These are phyloP conservation scores for Cytospora mali DNA, from an alignment of 2,329 filamentous ascomycete species.

Conservation along the genomic window DNA sequence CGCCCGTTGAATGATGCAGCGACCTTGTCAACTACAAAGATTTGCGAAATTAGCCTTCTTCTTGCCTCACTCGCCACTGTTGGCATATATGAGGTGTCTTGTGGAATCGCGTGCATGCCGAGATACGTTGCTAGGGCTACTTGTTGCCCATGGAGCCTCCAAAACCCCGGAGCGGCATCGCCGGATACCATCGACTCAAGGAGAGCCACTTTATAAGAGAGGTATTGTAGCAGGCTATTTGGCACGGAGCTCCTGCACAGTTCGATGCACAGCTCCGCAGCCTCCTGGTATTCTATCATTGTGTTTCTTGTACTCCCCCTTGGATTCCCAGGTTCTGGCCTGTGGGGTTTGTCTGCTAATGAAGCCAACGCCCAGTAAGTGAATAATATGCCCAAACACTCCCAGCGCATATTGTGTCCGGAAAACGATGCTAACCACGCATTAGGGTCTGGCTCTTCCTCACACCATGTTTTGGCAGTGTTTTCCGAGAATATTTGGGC, in stretches of 20 bases:
- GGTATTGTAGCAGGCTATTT: conserved; percentile 44
- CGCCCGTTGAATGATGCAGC: conserved; percentile 55
- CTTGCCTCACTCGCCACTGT: conserved; percentile 42
- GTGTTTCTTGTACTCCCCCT: conserved; percentile 17
- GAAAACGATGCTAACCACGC: conserved; percentile 46
- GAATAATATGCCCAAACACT: conserved; percentile 46
- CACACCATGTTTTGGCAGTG: conserved; percentile 40
- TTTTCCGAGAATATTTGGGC: conserved; percentile 43
- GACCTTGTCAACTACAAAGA: conserved; percentile 53
- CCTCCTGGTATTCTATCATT: conserved; percentile 36
- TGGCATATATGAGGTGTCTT: conserved; percentile 35
- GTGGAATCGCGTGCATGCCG: conserved; percentile 38
- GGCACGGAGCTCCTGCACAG: conserved; percentile 36
- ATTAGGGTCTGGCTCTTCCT: conserved; percentile 39
- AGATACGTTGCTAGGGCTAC: conserved; percentile 42
- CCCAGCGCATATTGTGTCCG: conserved; percentile 46
- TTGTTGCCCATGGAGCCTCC: conserved; percentile 42
- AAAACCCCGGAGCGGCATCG: conserved; percentile 43
- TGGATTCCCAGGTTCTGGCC: not conserved
- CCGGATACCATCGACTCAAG: conserved; percentile 43
- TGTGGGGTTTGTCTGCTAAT: conserved; percentile 1
- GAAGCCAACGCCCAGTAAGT: conserved; percentile 30
- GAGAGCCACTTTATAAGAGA: conserved; percentile 40
- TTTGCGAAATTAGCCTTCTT: conserved; percentile 39
- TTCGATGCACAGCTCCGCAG: conserved; percentile 33